These are phyloP conservation scores for Fusarium goolgardi DNA, from an alignment of 2,329 filamentous ascomycete genomes.

Conservation along the genomic window DNA sequence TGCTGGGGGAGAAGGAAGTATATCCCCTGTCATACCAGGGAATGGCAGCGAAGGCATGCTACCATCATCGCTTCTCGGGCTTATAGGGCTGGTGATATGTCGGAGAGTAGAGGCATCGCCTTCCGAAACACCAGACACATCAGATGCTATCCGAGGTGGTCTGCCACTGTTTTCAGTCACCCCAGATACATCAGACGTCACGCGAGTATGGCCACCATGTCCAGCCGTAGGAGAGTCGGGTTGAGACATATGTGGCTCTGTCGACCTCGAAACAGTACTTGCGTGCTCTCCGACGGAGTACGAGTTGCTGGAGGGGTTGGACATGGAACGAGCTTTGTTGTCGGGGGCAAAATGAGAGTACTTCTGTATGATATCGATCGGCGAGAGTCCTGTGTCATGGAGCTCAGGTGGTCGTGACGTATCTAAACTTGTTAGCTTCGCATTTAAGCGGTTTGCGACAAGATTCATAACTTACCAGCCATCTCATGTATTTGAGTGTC, in stretches of 20 bases:
- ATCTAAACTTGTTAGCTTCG: slow-evolving; percentile 48
- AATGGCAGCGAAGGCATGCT: slow-evolving; percentile 19
- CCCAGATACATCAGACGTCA: slow-evolving; percentile 42
- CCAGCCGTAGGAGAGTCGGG: slow-evolving; percentile 27
- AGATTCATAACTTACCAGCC: slow-evolving; percentile 53
- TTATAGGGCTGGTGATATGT: slow-evolving; percentile 32
- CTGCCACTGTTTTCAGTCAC: slow-evolving; percentile 20
- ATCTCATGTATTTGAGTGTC: slow-evolving; percentile 61
- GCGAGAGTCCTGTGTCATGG: slow-evolving; percentile 56
- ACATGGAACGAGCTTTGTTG: slow-evolving; percentile 29
- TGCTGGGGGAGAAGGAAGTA: slow-evolving; percentile 29
- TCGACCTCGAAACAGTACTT: slow-evolving; percentile 48
- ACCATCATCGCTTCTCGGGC: slow-evolving; percentile 31
- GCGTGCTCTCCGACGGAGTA: slow-evolving; percentile 43
- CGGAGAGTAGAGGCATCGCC: slow-evolving; percentile 39
- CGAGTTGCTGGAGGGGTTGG: slow-evolving; percentile 44
- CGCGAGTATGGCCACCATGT: slow-evolving; percentile 21
- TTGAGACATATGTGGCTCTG: slow-evolving; percentile 28
- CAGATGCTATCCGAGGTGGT: slow-evolving; percentile 37
- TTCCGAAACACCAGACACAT: slow-evolving; percentile 43
- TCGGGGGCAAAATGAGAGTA: slow-evolving; percentile 44
- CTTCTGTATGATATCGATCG: slow-evolving; percentile 55
- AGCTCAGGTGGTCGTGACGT: slow-evolving; percentile 60
- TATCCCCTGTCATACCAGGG: slow-evolving; percentile 14
- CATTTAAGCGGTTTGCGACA: too few species aligned